Percentiles rank a stretch among this genome's conserved stretches.
Conservation (phyloP, 1,139 yeast species). For the Zygosaccharomyces pseudobailii region DNA sequence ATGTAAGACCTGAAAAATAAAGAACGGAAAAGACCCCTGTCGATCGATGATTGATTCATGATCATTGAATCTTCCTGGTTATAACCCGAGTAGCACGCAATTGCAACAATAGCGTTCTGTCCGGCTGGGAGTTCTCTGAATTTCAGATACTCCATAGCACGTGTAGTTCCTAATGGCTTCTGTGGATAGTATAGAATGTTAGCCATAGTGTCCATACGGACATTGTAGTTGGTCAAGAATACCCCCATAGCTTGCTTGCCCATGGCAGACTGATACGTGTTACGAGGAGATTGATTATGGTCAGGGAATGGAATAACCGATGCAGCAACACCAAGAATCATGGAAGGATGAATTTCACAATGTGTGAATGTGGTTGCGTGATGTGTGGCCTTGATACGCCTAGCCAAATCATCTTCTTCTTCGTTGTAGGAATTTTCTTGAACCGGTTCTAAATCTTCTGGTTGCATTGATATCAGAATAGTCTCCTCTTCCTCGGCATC, state of each 20-base stretch:
- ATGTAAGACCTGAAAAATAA: conserved; percentile 93
- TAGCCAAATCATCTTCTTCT: conserved; percentile 50
- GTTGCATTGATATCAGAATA: conserved; percentile 97
- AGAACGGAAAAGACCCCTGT: conserved; percentile 92
- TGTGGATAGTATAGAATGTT: conserved; percentile 96
- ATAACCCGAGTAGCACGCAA: conserved; percentile 96
- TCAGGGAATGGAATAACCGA: conserved; percentile 99
- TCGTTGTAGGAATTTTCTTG: conserved; percentile 48
- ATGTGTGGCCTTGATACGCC: conserved; percentile 75
- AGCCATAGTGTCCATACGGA: conserved; percentile 99
- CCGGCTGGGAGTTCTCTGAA: conserved; percentile 99
- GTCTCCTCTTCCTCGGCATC: conserved; percentile 99
- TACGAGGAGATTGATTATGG: conserved; percentile 99
- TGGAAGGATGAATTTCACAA: conserved; percentile 98
- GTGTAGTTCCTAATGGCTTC: conserved; percentile 98
- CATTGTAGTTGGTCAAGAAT: conserved; percentile 89
- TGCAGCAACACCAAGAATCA: conserved; percentile 98
- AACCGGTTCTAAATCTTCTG: conserved; percentile 83
- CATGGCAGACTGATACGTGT: conserved; percentile 98
- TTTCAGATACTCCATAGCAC: conserved; percentile 95
- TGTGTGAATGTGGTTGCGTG: conserved; percentile 89
- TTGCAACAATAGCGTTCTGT: conserved; percentile 97
- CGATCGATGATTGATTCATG: conserved; percentile 97
- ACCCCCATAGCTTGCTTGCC: conserved; percentile 99
- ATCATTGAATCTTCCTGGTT: conserved; percentile 99